Evolutionary conservation across 225 moss, liverwort and hornwort genomes (phyloP), one percentile per base, ranked within the genome.

Genomic region (Pleurozium schreberi): DNA sequence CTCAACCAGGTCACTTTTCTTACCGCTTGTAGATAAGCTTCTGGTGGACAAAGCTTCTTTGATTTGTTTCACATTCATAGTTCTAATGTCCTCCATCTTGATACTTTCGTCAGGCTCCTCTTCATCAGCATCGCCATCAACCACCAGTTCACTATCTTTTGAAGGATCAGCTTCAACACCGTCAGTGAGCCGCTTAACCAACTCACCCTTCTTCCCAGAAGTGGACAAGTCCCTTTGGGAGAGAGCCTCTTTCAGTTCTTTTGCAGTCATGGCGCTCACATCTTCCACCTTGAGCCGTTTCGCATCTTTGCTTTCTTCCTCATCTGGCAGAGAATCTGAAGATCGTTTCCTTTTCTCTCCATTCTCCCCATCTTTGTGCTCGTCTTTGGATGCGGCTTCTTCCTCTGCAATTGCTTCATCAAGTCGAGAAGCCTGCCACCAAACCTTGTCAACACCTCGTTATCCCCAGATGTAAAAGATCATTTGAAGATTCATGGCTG

Each of bases 251-350:
- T 94, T 95, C 40, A 96, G 93, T 57, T 96, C 95, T 89, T 92
- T 90, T 42, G 93, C 91, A 73, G 65, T 84, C 91, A 97, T 86
- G 55, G 78, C 80, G 65, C 89, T 90, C 31, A 96, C 66, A 57
- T 97, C 95, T 78, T 87, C 94, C 70, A 94, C 82, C 94, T 97
- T 98, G 68, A 91, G 77, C 53, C 92, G 93, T 82, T 97, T 97
- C 18, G 79, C 67, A 82, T 90, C 70, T 68, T 89, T 93, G 55
- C 69, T 90, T 57, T 91, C 92, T 55, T 91, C 92, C 40, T 85
- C 90, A 82, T 92, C 83, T 21, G 68, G 73, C 49, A 43, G 43
- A 75, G 75, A 5, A 89, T 62, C 90, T 38, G 88, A 86, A 67
- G 73, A 38, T 49, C 92, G 92, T 75, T 94, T 94, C 81, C 91